Percentiles rank a stretch among this genome's conserved stretches.
Evolutionary conservation across 2,329 filamentous ascomycete genomes (phyloP).

Genomic region (Fusarium sp.): DNA sequence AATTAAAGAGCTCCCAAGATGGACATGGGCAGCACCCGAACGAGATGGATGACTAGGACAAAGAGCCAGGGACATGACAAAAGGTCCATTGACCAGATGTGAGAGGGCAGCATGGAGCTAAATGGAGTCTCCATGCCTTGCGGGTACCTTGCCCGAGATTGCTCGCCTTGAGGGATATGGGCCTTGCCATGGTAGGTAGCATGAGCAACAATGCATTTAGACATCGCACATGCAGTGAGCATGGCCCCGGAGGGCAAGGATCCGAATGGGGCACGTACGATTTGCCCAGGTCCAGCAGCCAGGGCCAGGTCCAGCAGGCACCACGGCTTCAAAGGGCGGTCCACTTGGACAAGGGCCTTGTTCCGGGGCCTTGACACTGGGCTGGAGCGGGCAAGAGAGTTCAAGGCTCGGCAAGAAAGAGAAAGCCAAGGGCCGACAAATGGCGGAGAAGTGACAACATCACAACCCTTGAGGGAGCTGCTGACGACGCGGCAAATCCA

Average conservation of each 20-base stretch:
- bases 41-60: slow-evolving; percentile 21
- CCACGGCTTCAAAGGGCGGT: slow-evolving; percentile 29
- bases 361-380: slow-evolving; percentile 20
- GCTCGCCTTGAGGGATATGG: slow-evolving; percentile 18
- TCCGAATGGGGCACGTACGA: slow-evolving; percentile 30
- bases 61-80: slow-evolving; percentile 29
- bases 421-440: slow-evolving; percentile 26
- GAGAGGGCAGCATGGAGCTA: slow-evolving; percentile 38
- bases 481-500: slow-evolving; percentile 22
- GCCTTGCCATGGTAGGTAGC: slow-evolving; percentile 13
- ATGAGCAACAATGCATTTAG: slow-evolving; percentile 40
- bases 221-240: slow-evolving; percentile 39
- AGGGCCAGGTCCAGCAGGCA: slow-evolving; percentile 32
- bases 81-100: slow-evolving; percentile 26
- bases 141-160: slow-evolving; percentile 36
- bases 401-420: slow-evolving; percentile 13
- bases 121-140: slow-evolving; percentile 31
- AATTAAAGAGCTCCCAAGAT: slow-evolving; percentile 17
- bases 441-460: slow-evolving; percentile 32
- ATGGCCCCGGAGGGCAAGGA: slow-evolving; percentile 21
- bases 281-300: slow-evolving; percentile 36
- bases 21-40: slow-evolving; percentile 12
- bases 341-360: slow-evolving; percentile 25
- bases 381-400: slow-evolving; percentile 7
- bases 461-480: slow-evolving; percentile 18